These are phyloP conservation scores for Thielaviopsis euricoi DNA, from an alignment of 2,329 filamentous ascomycete genomes.

Conservation along the genomic window DNA sequence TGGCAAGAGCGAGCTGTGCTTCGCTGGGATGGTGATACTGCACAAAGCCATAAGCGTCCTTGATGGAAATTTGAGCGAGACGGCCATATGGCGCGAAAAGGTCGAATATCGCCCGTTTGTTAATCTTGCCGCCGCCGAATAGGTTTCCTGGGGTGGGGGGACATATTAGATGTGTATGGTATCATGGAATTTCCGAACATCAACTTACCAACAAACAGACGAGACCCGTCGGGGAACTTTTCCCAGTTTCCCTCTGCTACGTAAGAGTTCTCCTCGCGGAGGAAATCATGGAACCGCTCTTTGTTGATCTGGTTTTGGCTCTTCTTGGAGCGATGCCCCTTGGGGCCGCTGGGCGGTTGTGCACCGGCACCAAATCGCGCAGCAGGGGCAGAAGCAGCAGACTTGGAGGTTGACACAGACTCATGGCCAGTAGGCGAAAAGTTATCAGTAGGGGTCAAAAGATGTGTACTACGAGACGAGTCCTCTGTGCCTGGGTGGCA, in stretches of 20 bases:
- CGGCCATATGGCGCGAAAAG: slow-evolving; percentile 74
- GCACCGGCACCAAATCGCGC: neutral
- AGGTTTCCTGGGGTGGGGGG: neutral
- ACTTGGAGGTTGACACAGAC: neutral
- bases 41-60: slow-evolving; percentile 92
- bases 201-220: slow-evolving; percentile 61
- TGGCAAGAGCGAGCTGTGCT: slow-evolving; percentile 57
- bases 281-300: slow-evolving; percentile 30
- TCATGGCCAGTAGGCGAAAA: neutral
- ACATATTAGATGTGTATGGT: neutral
- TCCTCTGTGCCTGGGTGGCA: neutral
- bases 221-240: slow-evolving; percentile 58
- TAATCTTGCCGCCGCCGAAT: neutral
- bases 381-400: neutral
- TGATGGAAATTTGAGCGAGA: slow-evolving; percentile 87
- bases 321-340: neutral
- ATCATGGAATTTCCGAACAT: neutral
- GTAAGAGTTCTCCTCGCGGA: slow-evolving; percentile 56
- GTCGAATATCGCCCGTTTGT: slow-evolving; percentile 80
- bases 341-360: neutral
- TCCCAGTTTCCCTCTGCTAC: slow-evolving; percentile 70
- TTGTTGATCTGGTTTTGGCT: neutral
- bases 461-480: neutral
- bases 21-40: slow-evolving; percentile 70
- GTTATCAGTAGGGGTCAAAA: neutral